Base-by-base conservation (phyloP, 257 asterid genomes). In the Orobanche coerulescens region DNA sequence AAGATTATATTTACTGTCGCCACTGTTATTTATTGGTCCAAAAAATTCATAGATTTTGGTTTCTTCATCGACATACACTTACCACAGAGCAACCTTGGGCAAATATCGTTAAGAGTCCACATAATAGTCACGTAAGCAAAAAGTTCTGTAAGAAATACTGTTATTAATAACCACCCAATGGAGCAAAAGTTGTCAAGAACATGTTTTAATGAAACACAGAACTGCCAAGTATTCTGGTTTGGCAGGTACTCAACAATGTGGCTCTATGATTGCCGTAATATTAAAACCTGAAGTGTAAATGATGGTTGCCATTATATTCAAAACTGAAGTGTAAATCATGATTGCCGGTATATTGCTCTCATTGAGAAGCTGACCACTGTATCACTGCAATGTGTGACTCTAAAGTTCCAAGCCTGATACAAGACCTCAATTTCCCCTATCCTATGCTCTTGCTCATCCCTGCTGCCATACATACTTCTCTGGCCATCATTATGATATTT, bases 361-460 rank as follows among this genome's bases (percentile, higher is more conserved):
- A 20, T 20, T 44, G 40, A 43, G 53, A 58, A 15, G 34, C 15
- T 11, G 53, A 22, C 8, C 40, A 5, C 52, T 16, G 47, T 18
- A 67, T 13, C 62, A 28, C 16, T 42, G 60, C 56, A 39, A 42
- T 20, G 56, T 60, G 42, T 15, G 68, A 53, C 46, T 50, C 18
- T 10, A 46, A 40, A 47, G 33, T 58, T 59, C 40, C 18, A n/a
- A 56, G 65, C 28, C 31, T 58, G 60, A 56, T 16, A 47, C 40
- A 34, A 22, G 60, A 62, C 20, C 40, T 61, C 31, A 20, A 5
- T 62, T 47, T 10, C 30, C 44, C 44, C 7, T 7, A 33, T 31
- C 46, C 61, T 31, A 10, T 15, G 53, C 59, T 70, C 31, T 47
- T 63, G 61, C n/a, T 53, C 20, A 34, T 25, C 61, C 42, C 37